These are phyloP conservation scores for Thraustochytrium sp. DNA, from an alignment of 352 stramenopile species.

Conservation along the genomic window DNA sequence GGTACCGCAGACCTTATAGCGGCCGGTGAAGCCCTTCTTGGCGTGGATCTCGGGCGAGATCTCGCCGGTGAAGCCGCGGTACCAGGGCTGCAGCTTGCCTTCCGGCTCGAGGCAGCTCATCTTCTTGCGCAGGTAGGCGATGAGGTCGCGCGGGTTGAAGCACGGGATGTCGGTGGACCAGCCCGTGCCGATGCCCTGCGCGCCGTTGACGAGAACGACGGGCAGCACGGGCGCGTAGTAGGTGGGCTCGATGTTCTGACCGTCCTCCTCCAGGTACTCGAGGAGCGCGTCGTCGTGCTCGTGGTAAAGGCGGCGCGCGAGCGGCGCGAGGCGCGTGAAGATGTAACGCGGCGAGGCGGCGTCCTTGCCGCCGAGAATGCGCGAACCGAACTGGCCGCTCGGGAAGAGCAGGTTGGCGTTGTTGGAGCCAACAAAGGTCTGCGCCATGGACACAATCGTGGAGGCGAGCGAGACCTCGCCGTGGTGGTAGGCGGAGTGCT, in stretches of 20 bases:
- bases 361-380: slow-evolving; percentile 93
- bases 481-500: slow-evolving; percentile 98
- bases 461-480: slow-evolving; percentile 86
- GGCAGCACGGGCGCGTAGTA: slow-evolving; percentile 91
- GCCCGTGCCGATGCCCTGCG: slow-evolving; percentile 93
- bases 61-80: slow-evolving; percentile 77
- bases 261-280: slow-evolving; percentile 81
- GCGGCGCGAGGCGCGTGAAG: slow-evolving; percentile 79
- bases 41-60: slow-evolving; percentile 65
- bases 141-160: slow-evolving; percentile 83
- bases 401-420: slow-evolving; percentile 92
- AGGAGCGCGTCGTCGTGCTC: slow-evolving; percentile 79
- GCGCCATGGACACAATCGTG: slow-evolving; percentile 96
- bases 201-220: slow-evolving; percentile 91
- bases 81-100: slow-evolving; percentile 72
- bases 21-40: slow-evolving; percentile 60
- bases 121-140: slow-evolving; percentile 48
- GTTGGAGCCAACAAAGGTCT: slow-evolving; percentile 97
- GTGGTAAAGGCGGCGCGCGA: slow-evolving; percentile 76
- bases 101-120: slow-evolving; percentile 61
- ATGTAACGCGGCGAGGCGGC: slow-evolving; percentile 84
- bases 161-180: slow-evolving; percentile 83
- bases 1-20: slow-evolving; percentile 65
- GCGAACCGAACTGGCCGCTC: slow-evolving; percentile 93
- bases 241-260: slow-evolving; percentile 80